phyloP scores from a whole-genome alignment of 352 stramenopile genomes.

The Aphanomyces euteiches region DNA sequence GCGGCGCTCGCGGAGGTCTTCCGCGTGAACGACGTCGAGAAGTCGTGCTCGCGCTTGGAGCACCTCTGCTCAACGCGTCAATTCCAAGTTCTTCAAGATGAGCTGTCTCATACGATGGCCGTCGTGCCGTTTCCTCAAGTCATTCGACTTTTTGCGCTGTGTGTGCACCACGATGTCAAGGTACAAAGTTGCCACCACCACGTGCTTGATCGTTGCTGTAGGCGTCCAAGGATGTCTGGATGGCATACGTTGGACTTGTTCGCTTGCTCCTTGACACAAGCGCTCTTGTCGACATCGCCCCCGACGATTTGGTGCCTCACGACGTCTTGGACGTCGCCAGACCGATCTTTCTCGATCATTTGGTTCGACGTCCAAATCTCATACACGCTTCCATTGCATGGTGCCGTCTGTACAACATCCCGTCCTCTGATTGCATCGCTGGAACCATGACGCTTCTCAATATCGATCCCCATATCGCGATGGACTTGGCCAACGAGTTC shows the following conservation, averaged over 20 bases:
- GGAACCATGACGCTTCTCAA: background rate
- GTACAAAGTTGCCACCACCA: background rate
- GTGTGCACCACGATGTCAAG: background rate
- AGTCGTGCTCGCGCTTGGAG: background rate
- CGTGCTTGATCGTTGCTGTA: background rate
- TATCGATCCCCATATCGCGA: background rate
- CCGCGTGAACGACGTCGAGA: background rate
- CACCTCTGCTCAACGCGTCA: background rate
- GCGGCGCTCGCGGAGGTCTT: conserved; percentile 1
- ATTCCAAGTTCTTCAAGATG: conserved; percentile 15
- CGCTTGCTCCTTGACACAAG: background rate
- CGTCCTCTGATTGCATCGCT: background rate
- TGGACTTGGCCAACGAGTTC: conserved; percentile 6
- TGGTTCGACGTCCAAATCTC: background rate
- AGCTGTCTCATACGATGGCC: background rate
- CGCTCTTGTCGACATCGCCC: background rate
- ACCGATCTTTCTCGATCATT: background rate
- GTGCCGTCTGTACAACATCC: conserved; percentile 7
- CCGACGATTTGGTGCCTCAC: background rate
- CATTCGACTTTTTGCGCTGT: background rate
- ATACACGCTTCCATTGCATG: background rate
- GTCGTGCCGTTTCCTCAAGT: background rate
- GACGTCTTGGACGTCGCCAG: background rate
- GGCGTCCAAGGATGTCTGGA: background rate
- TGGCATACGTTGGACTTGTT: background rate